Conservation (phyloP, 306 rosid genomes). For the Prunus persica region Prunus_persica_NCBIv2 NC_034015.1:21178501-21179000, state of each 20-base stretch:
- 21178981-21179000: neutral
- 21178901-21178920: constrained; percentile 92
- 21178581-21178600: too few relatives aligned
- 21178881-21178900: constrained; percentile 74
- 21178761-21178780: neutral
- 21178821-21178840: constrained; percentile 79
- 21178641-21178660: too few relatives aligned
- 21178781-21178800: constrained; percentile 56
- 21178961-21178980: neutral
- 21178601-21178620: too few relatives aligned
- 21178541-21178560: too few relatives aligned
- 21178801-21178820: constrained; percentile 92
- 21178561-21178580: too few relatives aligned
- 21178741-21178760: neutral
- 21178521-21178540: too few relatives aligned
- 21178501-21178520: too few relatives aligned
- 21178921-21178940: constrained; percentile 79
- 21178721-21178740: neutral
- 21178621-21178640: too few relatives aligned
- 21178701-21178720: neutral
- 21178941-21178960: constrained; percentile 11
- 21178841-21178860: constrained; percentile 78
- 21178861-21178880: constrained; percentile 76
- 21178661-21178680: too few relatives aligned
- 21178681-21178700: neutral